Base-by-base conservation (phyloP, 1,284 basidiomycete species). In the Irpex sp. region DNA sequence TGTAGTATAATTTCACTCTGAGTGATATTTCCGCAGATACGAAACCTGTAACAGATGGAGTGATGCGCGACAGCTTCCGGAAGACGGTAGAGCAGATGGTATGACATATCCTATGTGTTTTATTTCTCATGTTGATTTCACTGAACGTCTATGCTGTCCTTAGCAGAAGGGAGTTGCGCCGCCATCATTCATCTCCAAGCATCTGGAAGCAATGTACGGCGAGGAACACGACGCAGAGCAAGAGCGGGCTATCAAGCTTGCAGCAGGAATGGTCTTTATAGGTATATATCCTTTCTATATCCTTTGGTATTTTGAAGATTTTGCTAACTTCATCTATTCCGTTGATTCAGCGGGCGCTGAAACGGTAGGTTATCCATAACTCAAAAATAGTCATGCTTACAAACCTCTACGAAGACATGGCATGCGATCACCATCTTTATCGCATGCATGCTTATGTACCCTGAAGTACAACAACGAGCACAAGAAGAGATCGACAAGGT, bases 401-500 rank as follows among this genome's bases (percentile, higher is more conserved):
- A 2, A 11, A 26, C 26, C 9, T 58, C 58, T 37, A 3, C 17
- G 21, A 31, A 66, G 65, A 64, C 47, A 7, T 59, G 38, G 40
- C 36, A 61, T 56, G 40, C 59, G 1, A 7, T 66, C 15, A 57
- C 21, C 17, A 54, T 59, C 8, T 68, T 68, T 62, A 36, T 66
- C n/a, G 55, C 66, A 5, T 38, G 55, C 44, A 66, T 69, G 67
- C 48, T 65, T 3, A 21, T 64, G n/a, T 31, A 67, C 34, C 66
- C 66, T 9, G 61, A 65, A 6, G 61, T 58, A 11, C 64, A 64
- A 52, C 8, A 21, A 17, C 62, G 57, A 38, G 66, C 62, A 2
- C 64, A 67, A 44, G 56, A 59, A 36, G 64, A 66, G 40, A 61
- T 67, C 37, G 67, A 67, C 59, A 40, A 19, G 15, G 55, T 65